These are phyloP conservation scores for Stevia rebaudiana DNA, from an alignment of 140 eudicot species.

Conservation along the genomic window DNA sequence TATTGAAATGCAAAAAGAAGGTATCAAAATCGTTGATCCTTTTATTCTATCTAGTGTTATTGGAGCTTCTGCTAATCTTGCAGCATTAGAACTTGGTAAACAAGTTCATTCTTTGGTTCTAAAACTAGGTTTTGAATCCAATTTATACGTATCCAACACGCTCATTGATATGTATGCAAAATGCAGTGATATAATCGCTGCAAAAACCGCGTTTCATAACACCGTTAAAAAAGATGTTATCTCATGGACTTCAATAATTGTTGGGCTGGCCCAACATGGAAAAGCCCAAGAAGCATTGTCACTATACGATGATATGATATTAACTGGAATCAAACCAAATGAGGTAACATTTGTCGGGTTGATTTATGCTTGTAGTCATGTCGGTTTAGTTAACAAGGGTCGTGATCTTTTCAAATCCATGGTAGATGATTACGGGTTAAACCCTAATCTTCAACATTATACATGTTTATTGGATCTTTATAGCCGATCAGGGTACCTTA, in stretches of 20 bases:
- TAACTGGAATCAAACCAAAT: conserved; percentile 50
- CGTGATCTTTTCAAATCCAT: conserved; percentile 55
- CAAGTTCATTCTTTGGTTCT: conserved; percentile 48
- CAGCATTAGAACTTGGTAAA: conserved; percentile 54
- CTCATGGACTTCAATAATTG: conserved; percentile 86
- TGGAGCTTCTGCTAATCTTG: conserved; percentile 52
- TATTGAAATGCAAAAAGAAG: conserved; percentile 44
- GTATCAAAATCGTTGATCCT: conserved; percentile 39
- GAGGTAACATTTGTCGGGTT: conserved; percentile 66
- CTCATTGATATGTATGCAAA: conserved; percentile 77
- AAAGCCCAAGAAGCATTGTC: conserved; percentile 52
- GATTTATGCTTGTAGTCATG: conserved; percentile 78
- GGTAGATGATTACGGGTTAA: conserved; percentile 43
- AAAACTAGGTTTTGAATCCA: conserved; percentile 47
- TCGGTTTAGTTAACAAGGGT: conserved; percentile 62
- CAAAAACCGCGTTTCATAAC: conserved; percentile 33
- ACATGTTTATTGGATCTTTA: conserved; percentile 74
- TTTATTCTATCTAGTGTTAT: conserved; percentile 53
- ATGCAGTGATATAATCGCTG: conserved; percentile 57
- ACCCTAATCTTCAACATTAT: conserved; percentile 61
- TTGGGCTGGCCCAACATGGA: conserved; percentile 79
- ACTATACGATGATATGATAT: conserved; percentile 49
- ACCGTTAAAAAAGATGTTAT: conserved; percentile 43
- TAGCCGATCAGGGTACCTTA: conserved; percentile 64
- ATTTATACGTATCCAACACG: conserved; percentile 41